phyloP scores from a whole-genome alignment of 2,329 filamentous ascomycete genomes.

The Fusarium sp. region DNA sequence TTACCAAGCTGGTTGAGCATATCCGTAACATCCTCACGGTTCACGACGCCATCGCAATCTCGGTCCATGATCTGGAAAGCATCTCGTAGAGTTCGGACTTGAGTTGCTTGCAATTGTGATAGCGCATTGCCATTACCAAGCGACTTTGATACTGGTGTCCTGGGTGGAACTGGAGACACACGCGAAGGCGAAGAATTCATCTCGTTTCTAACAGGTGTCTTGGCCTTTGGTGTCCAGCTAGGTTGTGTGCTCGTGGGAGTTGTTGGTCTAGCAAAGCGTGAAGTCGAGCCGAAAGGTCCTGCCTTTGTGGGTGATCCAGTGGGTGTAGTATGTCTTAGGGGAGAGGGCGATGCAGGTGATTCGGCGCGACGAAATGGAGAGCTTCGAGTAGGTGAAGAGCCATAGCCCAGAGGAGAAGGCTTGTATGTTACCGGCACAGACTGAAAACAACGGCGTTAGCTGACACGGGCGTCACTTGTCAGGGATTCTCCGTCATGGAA shows the following conservation, averaged over 20 bases:
- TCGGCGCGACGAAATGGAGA: conserved; percentile 74
- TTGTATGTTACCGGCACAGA: conserved; percentile 72
- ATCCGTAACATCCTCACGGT: conserved; percentile 84
- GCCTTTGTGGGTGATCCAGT: conserved; percentile 70
- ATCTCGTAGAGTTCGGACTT: conserved; percentile 89
- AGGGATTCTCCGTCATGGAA: conserved; percentile 44
- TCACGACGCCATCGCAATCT: conserved; percentile 86
- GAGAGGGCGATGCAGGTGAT: conserved; percentile 74
- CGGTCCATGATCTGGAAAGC: conserved; percentile 94
- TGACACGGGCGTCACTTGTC: conserved; percentile 40
- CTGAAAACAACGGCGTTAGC: conserved; percentile 55
- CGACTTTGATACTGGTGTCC: conserved; percentile 51
- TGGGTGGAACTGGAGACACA: conserved; percentile 48
- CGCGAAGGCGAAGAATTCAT: conserved; percentile 48
- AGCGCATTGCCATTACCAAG: conserved; percentile 66
- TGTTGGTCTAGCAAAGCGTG: conserved; percentile 56
- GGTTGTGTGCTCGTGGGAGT: conserved; percentile 51
- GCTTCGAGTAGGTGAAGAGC: conserved; percentile 70
- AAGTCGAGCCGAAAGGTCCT: conserved; percentile 45
- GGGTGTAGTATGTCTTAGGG: conserved; percentile 74
- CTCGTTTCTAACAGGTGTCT: conserved; percentile 40
- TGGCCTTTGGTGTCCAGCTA: conserved; percentile 55
- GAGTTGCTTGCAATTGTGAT: conserved; percentile 81
- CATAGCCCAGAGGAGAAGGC: conserved; percentile 78
- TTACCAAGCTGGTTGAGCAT: conserved; percentile 88